Percentiles rank a stretch among this genome's conserved stretches.
phyloP scores from a whole-genome alignment of 768 basidiomycete genomes.

The Kondoa malvinella region DNA sequence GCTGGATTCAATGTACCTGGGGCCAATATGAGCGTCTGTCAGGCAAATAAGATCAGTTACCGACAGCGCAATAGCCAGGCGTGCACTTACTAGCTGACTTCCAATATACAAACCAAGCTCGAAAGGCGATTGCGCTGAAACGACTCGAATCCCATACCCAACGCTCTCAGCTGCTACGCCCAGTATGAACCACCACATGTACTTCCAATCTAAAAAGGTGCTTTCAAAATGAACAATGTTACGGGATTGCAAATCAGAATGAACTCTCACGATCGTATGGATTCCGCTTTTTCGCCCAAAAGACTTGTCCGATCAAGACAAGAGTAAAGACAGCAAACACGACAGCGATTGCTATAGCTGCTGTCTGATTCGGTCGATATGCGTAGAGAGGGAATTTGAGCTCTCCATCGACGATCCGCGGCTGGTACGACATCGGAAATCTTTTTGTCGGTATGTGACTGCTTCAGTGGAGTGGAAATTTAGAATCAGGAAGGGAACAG shows the following conservation, averaged over 20 bases:
- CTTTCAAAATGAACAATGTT: neutral
- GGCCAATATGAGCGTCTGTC: neutral
- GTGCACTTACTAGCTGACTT: neutral
- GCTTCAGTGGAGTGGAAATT: neutral
- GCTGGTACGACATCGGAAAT: neutral
- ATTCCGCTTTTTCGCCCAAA: neutral
- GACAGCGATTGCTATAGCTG: neutral
- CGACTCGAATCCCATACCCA: neutral
- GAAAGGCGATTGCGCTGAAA: neutral
- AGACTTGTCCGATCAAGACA: neutral
- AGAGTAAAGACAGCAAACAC: slow-evolving; percentile 4
- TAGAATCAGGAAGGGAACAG: neutral
- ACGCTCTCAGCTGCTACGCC: slow-evolving; percentile 1
- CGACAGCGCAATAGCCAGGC: neutral
- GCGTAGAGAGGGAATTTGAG: neutral
- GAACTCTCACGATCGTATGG: neutral
- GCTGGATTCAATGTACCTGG: too few species aligned
- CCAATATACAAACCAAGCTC: neutral
- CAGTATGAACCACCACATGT: neutral
- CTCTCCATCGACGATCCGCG: neutral
- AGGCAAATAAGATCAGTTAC: neutral
- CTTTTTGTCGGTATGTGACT: neutral
- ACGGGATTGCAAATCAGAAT: neutral
- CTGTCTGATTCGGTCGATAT: neutral
- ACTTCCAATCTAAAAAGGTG: too few species aligned